Base-by-base conservation (phyloP, 2,329 filamentous ascomycete genomes). In the Aurifilum marmelostoma region DNA sequence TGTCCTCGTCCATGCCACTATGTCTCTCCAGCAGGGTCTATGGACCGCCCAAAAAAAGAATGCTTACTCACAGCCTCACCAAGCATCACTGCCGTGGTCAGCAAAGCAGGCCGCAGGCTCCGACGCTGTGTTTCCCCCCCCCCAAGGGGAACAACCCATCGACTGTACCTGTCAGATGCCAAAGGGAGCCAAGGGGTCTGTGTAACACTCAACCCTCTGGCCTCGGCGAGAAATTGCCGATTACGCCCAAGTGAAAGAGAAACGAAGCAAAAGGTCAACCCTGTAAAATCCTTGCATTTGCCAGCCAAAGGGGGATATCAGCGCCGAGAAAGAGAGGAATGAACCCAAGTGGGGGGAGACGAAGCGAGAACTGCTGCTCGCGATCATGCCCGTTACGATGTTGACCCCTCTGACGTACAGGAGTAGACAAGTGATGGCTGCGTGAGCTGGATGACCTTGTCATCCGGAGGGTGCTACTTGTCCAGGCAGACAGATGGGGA, bases 391-490 rank as follows among this genome's bases (percentile, higher is more conserved):
- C 34, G 14, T 29, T 29, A 56, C 52, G 27, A 56, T 12, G 14
- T 32, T 56, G 32, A 2, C 52, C 24, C 52, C 52, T 56, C 52
- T 56, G 27, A 56, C 52, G 52, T 56, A 56, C 52, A 56, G n/a
- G n/a, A 27, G 50, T 9, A 16, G 4, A n/a, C 18, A 18, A 32
- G 27, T 16, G 50, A 27, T 54, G 50, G 52, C 27, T 56, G 52
- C 6, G 52, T 56, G 52, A 56, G 52, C 52, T 56, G 24, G 27
- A 56, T 56, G 52, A 56, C 52, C 52, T 56, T 56, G 52, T 56
- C 52, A 56, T 56, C 12, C 7, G 32, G 14, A 27, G 27, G 24
- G 8, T 56, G 52, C 27, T 18, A 18, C 24, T 27, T 56, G 27
- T 56, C 52, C 4, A 18, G 52, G 52, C 12, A 18, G 24, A 16